Conservation (phyloP, 169 alveolate genomes). For the Plasmodium vivax region DNA sequence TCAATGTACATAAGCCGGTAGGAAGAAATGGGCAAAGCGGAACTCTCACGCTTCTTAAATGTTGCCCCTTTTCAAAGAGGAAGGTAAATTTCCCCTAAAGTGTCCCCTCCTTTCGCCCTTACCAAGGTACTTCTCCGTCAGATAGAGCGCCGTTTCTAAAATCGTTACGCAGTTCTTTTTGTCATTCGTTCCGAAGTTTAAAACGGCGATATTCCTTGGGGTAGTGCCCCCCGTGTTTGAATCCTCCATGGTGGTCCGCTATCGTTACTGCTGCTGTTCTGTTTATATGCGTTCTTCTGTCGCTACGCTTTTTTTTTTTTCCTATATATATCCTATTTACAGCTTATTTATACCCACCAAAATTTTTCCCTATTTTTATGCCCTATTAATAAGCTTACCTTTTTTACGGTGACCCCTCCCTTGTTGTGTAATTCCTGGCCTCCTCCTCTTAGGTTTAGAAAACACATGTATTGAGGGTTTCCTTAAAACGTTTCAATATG, state of each 20-base stretch:
- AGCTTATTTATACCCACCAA: not conserved
- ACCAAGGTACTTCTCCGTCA: constrained; percentile 55
- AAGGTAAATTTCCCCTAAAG: not conserved
- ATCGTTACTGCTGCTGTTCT: not conserved
- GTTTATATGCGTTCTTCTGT: not conserved
- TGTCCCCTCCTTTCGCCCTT: not conserved
- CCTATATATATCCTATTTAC: not conserved
- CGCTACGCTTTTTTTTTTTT: constrained; percentile 5
- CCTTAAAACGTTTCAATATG: not conserved
- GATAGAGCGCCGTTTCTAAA: constrained; percentile 50
- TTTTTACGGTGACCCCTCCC: not conserved
- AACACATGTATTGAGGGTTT: not conserved
- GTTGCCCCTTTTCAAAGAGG: not conserved
- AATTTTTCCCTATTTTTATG: not conserved
- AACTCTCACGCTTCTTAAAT: not conserved
- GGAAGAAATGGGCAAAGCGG: not conserved
- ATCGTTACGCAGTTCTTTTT: constrained; percentile 15
- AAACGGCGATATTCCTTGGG: constrained; percentile 43
- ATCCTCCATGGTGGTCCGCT: not conserved
- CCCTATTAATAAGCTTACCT: not conserved
- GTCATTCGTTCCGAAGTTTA: constrained; percentile 60
- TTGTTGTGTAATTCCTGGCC: not conserved
- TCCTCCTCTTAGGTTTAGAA: not conserved
- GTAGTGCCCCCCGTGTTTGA: not conserved
- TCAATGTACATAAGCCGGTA: not conserved